A percentile compares a stretch with the other conserved stretches of the same genome.
phyloP scores from a whole-genome alignment of 495 filamentous ascomycete genomes.

The Tuber calosporum region DNA sequence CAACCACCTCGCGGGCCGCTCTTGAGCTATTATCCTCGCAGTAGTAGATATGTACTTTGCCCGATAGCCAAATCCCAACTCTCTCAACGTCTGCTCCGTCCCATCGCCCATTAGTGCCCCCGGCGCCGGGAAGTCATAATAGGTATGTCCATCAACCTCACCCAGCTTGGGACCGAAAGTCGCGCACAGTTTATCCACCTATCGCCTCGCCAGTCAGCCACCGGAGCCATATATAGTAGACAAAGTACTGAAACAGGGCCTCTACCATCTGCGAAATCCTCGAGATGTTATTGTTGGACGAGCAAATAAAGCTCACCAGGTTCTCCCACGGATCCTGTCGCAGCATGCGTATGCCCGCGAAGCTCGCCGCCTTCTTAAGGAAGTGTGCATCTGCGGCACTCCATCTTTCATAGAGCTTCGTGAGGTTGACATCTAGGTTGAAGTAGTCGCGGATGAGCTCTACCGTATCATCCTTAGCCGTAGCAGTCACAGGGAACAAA shows the following conservation, averaged over 20 bases:
- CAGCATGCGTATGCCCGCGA: slow-evolving; percentile 88
- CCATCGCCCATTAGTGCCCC: slow-evolving; percentile 58
- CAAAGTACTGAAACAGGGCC: background rate
- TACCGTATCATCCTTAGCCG: slow-evolving; percentile 57
- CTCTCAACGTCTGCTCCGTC: slow-evolving; percentile 70
- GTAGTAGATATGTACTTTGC: slow-evolving; percentile 86
- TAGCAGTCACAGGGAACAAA: slow-evolving; percentile 47
- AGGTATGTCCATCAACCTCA: slow-evolving; percentile 59
- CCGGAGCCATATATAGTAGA: background rate
- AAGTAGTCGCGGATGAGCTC: slow-evolving; percentile 70
- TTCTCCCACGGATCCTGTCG: slow-evolving; percentile 96
- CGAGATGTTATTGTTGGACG: slow-evolving; percentile 95
- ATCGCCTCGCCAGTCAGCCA: slow-evolving; percentile 9
- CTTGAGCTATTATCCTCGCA: slow-evolving; percentile 62
- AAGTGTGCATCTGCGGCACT: slow-evolving; percentile 80
- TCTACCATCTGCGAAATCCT: slow-evolving; percentile 86
- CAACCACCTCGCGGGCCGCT: slow-evolving; percentile 67
- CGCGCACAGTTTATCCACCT: slow-evolving; percentile 77
- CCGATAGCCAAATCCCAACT: slow-evolving; percentile 88
- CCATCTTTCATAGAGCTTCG: slow-evolving; percentile 78
- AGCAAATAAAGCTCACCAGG: slow-evolving; percentile 90
- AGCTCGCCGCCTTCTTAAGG: slow-evolving; percentile 73
- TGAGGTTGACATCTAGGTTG: slow-evolving; percentile 66
- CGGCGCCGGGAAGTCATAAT: slow-evolving; percentile 81
- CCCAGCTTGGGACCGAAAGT: slow-evolving; percentile 76